Evolutionary conservation across 2,329 filamentous ascomycete genomes (phyloP).

Genomic region (Falciphora oryzae): DNA sequence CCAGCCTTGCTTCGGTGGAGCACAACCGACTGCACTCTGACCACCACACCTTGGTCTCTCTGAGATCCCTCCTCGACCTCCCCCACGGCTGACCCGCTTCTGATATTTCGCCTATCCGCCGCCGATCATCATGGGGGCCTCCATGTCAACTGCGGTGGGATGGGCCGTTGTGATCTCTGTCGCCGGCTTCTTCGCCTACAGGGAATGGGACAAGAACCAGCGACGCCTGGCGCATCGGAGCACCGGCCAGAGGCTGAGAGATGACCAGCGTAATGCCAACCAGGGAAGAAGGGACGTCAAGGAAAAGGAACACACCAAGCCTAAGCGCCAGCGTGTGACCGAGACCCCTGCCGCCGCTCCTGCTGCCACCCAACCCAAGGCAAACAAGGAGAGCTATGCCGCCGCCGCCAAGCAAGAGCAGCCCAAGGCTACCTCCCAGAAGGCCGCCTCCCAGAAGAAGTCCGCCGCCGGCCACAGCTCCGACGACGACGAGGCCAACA

Average conservation of each 20-base stretch:
- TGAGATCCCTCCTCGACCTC: background rate
- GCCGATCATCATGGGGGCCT: conserved; percentile 26
- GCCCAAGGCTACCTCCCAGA: conserved; percentile 19
- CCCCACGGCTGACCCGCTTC: background rate
- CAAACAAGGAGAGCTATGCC: conserved; percentile 15
- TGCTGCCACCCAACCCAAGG: conserved; percentile 4
- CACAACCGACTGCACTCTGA: background rate
- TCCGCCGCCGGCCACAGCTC: conserved; percentile 35
- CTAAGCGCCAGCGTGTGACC: conserved; percentile 34
- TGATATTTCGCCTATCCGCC: conserved; percentile 1
- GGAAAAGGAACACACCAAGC: conserved; percentile 27
- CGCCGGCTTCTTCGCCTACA: conserved; percentile 19
- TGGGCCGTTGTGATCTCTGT: conserved; percentile 26
- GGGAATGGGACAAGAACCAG: conserved; percentile 20
- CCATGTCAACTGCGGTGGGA: conserved; percentile 28
- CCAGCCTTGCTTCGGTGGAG: background rate
- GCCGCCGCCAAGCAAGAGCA: conserved; percentile 29
- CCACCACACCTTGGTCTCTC: background rate
- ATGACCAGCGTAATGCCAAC: conserved; percentile 26
- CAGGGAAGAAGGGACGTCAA: conserved; percentile 29
- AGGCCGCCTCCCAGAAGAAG: conserved; percentile 17
- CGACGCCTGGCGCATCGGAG: conserved; percentile 16
- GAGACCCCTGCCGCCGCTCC: conserved; percentile 9
- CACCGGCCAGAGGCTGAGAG: conserved; percentile 21
- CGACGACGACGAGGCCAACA: conserved; percentile 55